Base-by-base conservation (phyloP, 2,329 filamentous ascomycete species). In the Ploettnerulaceae sp. region DNA sequence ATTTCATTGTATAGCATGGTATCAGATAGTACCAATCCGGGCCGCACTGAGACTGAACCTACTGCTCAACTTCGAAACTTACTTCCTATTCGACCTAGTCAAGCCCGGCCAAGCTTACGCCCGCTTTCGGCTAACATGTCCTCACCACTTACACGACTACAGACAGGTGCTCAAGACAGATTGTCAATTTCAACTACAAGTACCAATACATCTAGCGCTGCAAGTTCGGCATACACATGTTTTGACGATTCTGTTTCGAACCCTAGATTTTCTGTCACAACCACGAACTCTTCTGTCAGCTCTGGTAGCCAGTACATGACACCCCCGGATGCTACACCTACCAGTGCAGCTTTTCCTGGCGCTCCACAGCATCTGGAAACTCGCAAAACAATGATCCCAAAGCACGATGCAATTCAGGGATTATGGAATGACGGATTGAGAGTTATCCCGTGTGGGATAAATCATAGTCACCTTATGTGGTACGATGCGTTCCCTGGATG, bases 1-100 rank as follows among this genome's bases (percentile, higher is more conserved):
- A 44, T 53, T 14, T 48, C 54, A 24, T 35, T 60, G 4, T 60
- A 56, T 46, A 44, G 44, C 9, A 26, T 48, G 26, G 55, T 60
- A 5, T 52, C 53, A 11, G 39, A 45, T 5, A 9, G 24, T 17
- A 36, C 31, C 14, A 40, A 26, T 9, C 35, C 28, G n/a, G 18
- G 24, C 8, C 18, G 38, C 31, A 37, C 17, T 5, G 21, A 18
- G 7, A 17, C 26, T 6, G n/a, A 6, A 32, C 14, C 22, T 26
- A 28, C 32, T 37, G 29, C 42, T 28, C 44, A 33, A 41, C 18
- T 24, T 24, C 18, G 31, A 25, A 22, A 37, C 3, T 31, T 32
- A 15, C 39, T 47, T 14, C 25, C 44, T 7, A 39, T 45, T 17
- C 41, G 35, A 42, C 45, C 43, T 5, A 42, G 17, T 21, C 29